Evolutionary conservation across 2,329 filamentous ascomycete genomes (phyloP), one percentile per base, ranked within the genome.

Genomic region (Colletotrichum sp.): DNA sequence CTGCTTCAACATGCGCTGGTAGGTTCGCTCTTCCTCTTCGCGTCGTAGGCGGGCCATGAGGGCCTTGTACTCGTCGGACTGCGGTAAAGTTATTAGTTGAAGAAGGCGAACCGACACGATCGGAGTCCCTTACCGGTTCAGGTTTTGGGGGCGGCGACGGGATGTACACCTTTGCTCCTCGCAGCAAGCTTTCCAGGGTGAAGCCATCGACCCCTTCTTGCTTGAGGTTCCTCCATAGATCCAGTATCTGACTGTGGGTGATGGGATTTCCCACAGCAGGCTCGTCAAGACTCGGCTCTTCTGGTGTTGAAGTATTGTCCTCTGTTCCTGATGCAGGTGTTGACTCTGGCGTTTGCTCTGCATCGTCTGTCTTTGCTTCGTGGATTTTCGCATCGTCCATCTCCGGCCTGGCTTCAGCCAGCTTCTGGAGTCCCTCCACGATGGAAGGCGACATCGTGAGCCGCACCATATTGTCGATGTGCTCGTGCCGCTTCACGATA

Each of bases 11-110:
- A 98, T 95, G 81, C 93, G 92, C 79, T 95, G 91, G 87, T 98
- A 99, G 68, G 92, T 90, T 76, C 94, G 92, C 78, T 93, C 91
- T 87, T 98, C 96, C 86, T 96, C 94, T 80, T 97, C 93, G 76
- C 90, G 92, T 77, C 95, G 95, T 25, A 99, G 91, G 18, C 93
- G 92, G 28, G 93, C 92, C 95, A 98, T 98, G 2, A 98, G 88
- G 8, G 93, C 94, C 83, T 95, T 94, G 86, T 96, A 98, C 85
- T 98, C 94, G 9, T 92, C 87, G 1, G 93, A 94, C 92, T 97
- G 75, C 12, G 71, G 27, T 25, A 25, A 8, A 25, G n/a, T 43
- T 4, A 34, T 78, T n/a, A 79, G 71, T 13, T 27, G 48, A n/a
- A 13, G 8, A 36, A 30, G 13, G 3, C 15, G 52, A 15, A 10